Conservation (phyloP, 345 rosid species). For the Raphanus sativus region DNA sequence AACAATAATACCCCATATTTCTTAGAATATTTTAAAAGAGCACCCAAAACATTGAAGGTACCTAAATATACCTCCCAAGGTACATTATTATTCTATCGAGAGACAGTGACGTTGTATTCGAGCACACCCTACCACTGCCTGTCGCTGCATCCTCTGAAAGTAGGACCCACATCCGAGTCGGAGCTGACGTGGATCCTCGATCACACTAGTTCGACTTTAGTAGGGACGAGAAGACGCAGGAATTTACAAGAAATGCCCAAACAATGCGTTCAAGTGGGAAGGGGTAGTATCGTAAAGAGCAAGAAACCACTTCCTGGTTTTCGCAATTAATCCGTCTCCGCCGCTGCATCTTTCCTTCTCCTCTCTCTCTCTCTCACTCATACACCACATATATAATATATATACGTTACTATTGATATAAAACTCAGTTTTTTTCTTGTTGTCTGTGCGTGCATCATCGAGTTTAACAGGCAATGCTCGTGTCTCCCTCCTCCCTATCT, state of each 20-base stretch:
- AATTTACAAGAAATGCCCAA: constrained; percentile 17
- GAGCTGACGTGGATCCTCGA: constrained; percentile 31
- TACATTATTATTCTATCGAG: neutral
- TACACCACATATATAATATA: neutral
- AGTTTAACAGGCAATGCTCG: constrained; percentile 25
- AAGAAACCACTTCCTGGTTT: constrained; percentile 28
- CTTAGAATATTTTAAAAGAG: neutral
- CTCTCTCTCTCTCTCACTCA: neutral
- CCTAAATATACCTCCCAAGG: neutral
- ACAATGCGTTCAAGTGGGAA: neutral
- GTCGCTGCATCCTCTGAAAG: constrained; percentile 8
- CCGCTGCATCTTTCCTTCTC: constrained; percentile 28
- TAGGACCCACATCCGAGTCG: constrained; percentile 20
- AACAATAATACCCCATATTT: neutral
- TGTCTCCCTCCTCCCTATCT: neutral
- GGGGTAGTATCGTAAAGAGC: constrained; percentile 7
- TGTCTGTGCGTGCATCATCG: constrained; percentile 3
- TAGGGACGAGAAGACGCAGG: neutral
- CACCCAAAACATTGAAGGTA: neutral
- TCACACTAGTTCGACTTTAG: neutral
- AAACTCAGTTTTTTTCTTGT: neutral
- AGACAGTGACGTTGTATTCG: too few species aligned
- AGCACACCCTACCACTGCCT: constrained; percentile 11
- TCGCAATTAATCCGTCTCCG: constrained; percentile 26
- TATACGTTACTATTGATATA: neutral